Percentiles rank a stretch among this genome's conserved stretches.
Evolutionary conservation across 108 stramenopile genomes (phyloP).

Genomic region (Hondaea fermentalgiana): DNA sequence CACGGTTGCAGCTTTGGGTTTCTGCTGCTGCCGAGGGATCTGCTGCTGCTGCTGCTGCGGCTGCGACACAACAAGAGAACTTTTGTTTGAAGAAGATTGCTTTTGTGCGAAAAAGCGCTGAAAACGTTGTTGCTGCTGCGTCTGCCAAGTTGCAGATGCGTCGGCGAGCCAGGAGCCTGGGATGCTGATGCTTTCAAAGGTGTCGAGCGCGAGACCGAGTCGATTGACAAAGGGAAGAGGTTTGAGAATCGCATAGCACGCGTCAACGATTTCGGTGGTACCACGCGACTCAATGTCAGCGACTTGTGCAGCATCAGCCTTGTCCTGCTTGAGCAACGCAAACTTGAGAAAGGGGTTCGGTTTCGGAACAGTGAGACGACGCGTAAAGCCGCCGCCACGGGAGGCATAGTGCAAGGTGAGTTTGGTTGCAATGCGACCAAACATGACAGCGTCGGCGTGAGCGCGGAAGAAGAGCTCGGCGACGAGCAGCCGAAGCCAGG

Average conservation of each 20-base stretch:
- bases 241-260: background rate
- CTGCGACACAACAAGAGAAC: too few species aligned
- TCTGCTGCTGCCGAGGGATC: too few species aligned
- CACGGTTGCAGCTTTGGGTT: too few species aligned
- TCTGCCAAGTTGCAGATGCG: background rate
- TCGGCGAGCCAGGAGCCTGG: background rate
- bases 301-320: background rate
- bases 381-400: background rate
- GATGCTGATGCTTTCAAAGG: background rate
- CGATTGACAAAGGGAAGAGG: background rate
- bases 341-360: background rate
- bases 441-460: constrained; percentile 12
- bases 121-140: background rate
- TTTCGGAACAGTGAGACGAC: background rate
- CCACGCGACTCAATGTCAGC: background rate
- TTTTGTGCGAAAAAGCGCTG: background rate
- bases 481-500: background rate
- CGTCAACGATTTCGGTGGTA: background rate
- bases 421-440: background rate
- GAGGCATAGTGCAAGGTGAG: background rate
- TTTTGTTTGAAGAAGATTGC: too few species aligned
- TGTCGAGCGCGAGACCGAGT: background rate
- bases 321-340: background rate
- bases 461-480: background rate
- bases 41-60: too few species aligned